Conservation (phyloP, 148 eudicot genomes). For the Rhododendron ovatum region DNA sequence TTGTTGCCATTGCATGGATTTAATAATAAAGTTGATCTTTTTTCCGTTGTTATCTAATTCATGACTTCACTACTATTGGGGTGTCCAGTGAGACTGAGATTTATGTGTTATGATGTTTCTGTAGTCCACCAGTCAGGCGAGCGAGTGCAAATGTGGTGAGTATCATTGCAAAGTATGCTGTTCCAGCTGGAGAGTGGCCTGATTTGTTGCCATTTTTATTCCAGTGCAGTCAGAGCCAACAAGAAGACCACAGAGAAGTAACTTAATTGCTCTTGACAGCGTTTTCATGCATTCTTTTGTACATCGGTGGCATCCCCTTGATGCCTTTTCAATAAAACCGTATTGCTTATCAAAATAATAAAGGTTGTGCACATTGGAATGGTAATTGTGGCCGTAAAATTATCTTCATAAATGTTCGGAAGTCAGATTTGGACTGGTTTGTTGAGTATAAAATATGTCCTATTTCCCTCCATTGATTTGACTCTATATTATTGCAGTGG, state of each 20-base stretch:
- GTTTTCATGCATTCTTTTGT: neutral
- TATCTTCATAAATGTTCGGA: neutral
- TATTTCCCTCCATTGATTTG: neutral
- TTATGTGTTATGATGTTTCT: slow-evolving; percentile 9
- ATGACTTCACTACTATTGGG: neutral
- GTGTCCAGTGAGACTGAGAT: neutral
- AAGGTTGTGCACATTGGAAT: neutral
- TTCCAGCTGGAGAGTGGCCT: slow-evolving; percentile 97
- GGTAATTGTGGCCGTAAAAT: neutral
- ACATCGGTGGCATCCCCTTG: too few species aligned
- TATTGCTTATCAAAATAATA: too few species aligned
- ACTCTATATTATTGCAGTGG: neutral
- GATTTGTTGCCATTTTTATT: slow-evolving; percentile 91
- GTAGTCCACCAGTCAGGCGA: slow-evolving; percentile 91
- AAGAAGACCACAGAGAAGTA: slow-evolving; percentile 97
- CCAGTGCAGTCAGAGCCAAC: slow-evolving; percentile 93
- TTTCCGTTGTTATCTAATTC: neutral
- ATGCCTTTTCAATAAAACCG: too few species aligned
- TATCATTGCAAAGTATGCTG: slow-evolving; percentile 90
- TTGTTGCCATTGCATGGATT: neutral
- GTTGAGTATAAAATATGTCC: neutral
- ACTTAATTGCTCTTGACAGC: neutral
- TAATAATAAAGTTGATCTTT: neutral
- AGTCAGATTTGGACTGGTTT: neutral
- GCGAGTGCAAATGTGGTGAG: slow-evolving; percentile 98